Percentiles rank a stretch among this genome's conserved stretches.
phyloP scores from a whole-genome alignment of 1,284 basidiomycete genomes.

The Melampsora americana region DNA sequence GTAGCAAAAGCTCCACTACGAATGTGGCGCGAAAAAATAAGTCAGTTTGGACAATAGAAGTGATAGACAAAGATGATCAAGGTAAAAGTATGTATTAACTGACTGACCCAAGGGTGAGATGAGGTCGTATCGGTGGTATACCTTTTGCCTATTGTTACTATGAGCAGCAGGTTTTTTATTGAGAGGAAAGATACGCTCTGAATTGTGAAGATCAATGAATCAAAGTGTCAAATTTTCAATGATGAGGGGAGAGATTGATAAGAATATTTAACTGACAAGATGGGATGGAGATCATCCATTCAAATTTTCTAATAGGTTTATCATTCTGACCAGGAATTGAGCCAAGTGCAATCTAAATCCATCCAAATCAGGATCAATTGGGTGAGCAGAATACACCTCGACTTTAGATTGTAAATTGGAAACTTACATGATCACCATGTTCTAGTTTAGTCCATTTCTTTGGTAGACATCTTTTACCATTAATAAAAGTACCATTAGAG shows the following conservation, averaged over 20 bases:
- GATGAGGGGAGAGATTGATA: background rate
- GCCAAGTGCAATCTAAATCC: background rate
- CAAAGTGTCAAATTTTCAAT: background rate
- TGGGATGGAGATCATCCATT: slow-evolving; percentile 1
- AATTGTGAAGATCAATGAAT: background rate
- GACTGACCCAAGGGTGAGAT: background rate
- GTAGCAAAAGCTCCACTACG: slow-evolving; percentile 12
- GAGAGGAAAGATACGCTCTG: background rate
- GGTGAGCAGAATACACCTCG: background rate
- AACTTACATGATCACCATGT: slow-evolving; percentile 1
- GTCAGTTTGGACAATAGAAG: background rate
- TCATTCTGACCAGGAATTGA: background rate
- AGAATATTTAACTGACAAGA: slow-evolving; percentile 7
- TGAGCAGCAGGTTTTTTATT: slow-evolving; percentile 1
- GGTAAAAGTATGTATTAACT: background rate
- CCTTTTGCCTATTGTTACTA: background rate
- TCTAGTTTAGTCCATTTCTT: slow-evolving; percentile 4
- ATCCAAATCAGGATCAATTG: background rate
- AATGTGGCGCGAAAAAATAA: background rate
- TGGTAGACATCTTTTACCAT: background rate
- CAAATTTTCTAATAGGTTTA: background rate
- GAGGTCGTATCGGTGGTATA: background rate
- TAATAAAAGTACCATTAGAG: background rate
- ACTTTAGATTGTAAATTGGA: background rate
- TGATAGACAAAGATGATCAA: background rate